Evolutionary conservation across 2,329 filamentous ascomycete genomes (phyloP), one percentile per base, ranked within the genome.

Genomic region (Hypoxylon sp.): DNA sequence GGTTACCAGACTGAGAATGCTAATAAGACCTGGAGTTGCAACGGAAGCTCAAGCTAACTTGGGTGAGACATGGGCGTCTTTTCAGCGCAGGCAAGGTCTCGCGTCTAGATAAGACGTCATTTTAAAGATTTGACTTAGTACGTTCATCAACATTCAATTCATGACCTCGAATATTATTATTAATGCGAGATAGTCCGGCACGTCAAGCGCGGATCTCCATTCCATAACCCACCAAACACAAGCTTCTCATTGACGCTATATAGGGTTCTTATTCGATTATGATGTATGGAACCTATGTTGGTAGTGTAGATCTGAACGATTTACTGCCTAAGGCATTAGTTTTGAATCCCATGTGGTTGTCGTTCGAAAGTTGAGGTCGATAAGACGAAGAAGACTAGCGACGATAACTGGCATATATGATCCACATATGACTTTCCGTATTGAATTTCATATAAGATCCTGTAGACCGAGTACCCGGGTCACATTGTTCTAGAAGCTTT

Each of bases 1-100:
- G 65, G 63, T 22, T 60, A 53, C 63, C 31, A 6, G 22, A 26
- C 24, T 5, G 68, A 72, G 74, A 77, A 77, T 77, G 73, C 50
- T 74, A 70, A 75, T 73, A 69, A 75, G 68, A 72, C 66, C 63
- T 64, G 17, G 44, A 70, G 53, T 73, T 63, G 63, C 67, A 67
- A 52, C 33, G 39, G 66, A 60, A 37, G 55, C 52, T 59, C 54
- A 65, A 67, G 64, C 58, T 50, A 47, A 54, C 52, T 54, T 22
- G 65, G 47, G 54, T 76, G 71, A 77, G 74, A 77, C 75, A 77
- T 60, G 39, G 55, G 22, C 56, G 35, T 47, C 58, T 51, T 29
- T 11, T 50, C 67, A 62, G 64, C 57, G 53, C 66, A 46, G 51
- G 57, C 29, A 35, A 60, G 50, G 51, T 53, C 52, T 56, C 42